Evolutionary conservation across 2,329 filamentous ascomycete species (phyloP), one percentile per base, ranked within the genome.

Genomic region (Zasmidium angulare): DNA sequence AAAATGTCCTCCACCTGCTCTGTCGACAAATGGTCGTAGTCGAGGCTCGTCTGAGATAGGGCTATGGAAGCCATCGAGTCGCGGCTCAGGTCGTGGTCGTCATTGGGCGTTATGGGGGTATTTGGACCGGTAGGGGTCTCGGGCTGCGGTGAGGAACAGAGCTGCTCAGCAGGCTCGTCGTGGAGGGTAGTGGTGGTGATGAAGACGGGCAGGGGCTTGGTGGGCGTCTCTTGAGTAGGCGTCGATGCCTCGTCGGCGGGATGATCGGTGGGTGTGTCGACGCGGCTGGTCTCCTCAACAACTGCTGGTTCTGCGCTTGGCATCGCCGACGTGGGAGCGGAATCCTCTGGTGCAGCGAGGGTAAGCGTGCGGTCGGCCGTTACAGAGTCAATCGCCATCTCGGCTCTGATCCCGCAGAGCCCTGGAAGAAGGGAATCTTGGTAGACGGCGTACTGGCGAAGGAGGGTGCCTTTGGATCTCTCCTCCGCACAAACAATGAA

Each of bases 41-140:
- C 70, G 26, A 72, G 61, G 57, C 64, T 69, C 2, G 66, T 65
- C 43, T 72, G 63, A 10, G 68, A 71, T 20, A 73, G 60, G 2
- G 68, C 64, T 19, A 73, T 65, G 19, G 71, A 72, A 19, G 66
- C 59, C 67, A 72, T 69, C 55, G 66, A 69, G 52, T 71, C 68
- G 24, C 59, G 66, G 29, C 61, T 67, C 24, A 63, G 53, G 46
- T 67, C 67, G 29, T 63, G 60, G 59, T 63, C 54, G 51, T 58
- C 63, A 17, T 52, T 58, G 21, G 58, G 60, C 24, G 64, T 63
- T 24, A 31, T 43, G 51, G 62, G 62, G 29, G 29, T 60, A 14
- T 36, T 50, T 19, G 58, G 53, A 17, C 36, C 36, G 11, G 51
- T 65, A 17, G 60, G 62, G 7, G 63, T 65, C 10, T 62, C 55